phyloP scores from a whole-genome alignment of 257 asterid genomes.

The Solanum tacnaense region DNA sequence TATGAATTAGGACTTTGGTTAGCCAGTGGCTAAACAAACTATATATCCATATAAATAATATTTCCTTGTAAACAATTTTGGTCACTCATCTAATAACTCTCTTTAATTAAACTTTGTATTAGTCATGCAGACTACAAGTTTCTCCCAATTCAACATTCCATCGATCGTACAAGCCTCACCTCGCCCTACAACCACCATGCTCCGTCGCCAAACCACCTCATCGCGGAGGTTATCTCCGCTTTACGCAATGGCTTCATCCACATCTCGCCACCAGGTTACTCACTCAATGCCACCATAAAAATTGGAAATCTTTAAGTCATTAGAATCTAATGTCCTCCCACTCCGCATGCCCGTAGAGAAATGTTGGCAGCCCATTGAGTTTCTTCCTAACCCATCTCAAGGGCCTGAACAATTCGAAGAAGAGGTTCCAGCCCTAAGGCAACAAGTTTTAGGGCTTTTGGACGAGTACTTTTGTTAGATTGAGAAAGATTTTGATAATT shows the following conservation, averaged over 20 bases:
- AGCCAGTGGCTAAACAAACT: not conserved
- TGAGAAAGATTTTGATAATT: too few relatives aligned
- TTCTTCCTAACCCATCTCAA: slow-evolving; percentile 21
- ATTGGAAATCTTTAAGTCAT: slow-evolving; percentile 16
- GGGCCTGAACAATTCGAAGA: not conserved
- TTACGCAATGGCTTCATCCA: not conserved
- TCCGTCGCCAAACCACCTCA: not conserved
- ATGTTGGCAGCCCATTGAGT: slow-evolving; percentile 31
- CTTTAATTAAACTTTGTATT: not conserved
- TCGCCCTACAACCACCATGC: not conserved
- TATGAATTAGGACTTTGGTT: not conserved
- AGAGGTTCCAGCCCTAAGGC: slow-evolving; percentile 17
- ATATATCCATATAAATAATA: not conserved
- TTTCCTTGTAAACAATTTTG: not conserved
- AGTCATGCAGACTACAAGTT: slow-evolving; percentile 7
- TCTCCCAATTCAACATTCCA: not conserved
- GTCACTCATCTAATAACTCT: not conserved
- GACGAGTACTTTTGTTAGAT: slow-evolving; percentile 12
- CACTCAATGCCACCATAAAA: slow-evolving; percentile 25
- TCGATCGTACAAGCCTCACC: not conserved
- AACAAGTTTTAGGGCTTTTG: slow-evolving; percentile 7
- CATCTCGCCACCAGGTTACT: not conserved
- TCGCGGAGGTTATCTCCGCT: not conserved
- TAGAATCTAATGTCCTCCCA: slow-evolving; percentile 17
- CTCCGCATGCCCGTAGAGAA: slow-evolving; percentile 20